A percentile compares a stretch with the other conserved stretches of the same genome.
These are phyloP conservation scores for Sporothrix variecibatus DNA, from an alignment of 2,329 filamentous ascomycete genomes.

Conservation along the genomic window DNA sequence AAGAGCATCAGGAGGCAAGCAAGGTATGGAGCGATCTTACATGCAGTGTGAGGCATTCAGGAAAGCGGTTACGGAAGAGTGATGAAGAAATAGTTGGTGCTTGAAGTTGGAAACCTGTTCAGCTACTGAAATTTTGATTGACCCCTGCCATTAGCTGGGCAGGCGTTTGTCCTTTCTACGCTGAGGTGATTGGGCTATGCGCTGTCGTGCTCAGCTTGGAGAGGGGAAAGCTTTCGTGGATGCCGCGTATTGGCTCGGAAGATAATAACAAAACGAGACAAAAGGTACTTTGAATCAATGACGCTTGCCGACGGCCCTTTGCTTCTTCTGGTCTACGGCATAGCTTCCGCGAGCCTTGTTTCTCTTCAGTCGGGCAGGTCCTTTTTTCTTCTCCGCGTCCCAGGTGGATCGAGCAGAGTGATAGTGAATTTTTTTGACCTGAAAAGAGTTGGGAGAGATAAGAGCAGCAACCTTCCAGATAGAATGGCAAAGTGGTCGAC, in stretches of 20 bases:
- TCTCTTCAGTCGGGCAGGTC: neutral
- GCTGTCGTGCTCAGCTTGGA: neutral
- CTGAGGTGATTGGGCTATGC: neutral
- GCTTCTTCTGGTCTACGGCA: neutral
- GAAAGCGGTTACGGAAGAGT: neutral
- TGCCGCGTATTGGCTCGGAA: neutral
- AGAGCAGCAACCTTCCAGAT: neutral
- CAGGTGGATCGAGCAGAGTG: neutral
- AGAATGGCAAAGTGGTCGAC: neutral
- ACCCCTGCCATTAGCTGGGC: neutral
- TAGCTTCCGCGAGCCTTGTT: constrained; percentile 15
- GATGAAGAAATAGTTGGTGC: too few relatives aligned
- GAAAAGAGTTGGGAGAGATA: neutral
- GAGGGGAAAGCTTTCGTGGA: neutral
- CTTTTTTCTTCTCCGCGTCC: neutral
- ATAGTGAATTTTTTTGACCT: neutral
- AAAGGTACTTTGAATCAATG: neutral
- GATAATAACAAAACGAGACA: neutral
- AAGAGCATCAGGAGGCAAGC: too few relatives aligned
- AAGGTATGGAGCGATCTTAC: neutral
- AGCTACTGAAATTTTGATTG: neutral
- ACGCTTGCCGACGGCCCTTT: neutral
- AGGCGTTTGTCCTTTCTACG: neutral
- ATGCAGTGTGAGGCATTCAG: neutral
- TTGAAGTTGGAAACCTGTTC: neutral